Evolutionary conservation across 208 protist species (phyloP).

Genomic region (Acanthamoeba healyi): DNA sequence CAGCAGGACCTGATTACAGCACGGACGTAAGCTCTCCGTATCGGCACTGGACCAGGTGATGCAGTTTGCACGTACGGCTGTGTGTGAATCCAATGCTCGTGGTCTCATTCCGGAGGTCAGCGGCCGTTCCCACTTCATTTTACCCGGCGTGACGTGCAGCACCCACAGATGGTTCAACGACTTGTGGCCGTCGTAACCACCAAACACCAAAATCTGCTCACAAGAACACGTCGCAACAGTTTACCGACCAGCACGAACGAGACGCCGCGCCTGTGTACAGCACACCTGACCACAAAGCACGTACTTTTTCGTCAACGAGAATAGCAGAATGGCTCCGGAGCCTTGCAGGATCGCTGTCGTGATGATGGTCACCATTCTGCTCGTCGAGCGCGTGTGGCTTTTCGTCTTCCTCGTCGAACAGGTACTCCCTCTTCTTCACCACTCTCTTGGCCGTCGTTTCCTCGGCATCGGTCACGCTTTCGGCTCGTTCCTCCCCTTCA

Average conservation of each 20-base stretch:
- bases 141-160: constrained; percentile 59
- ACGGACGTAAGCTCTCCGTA: no score
- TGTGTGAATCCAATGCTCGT: neutral
- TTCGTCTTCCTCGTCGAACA: neutral
- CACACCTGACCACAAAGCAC: neutral
- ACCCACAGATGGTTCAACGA: constrained; percentile 42
- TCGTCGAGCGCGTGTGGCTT: neutral
- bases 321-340: constrained; percentile 18
- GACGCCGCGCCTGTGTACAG: neutral
- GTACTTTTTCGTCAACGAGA: constrained; percentile 26
- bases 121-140: constrained; percentile 68
- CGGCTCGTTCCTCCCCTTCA: neutral
- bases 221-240: no score
- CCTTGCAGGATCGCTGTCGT: neutral
- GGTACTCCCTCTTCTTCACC: neutral
- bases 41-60: no score
- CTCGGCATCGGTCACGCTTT: neutral
- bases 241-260: no score
- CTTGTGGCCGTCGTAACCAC: constrained; percentile 8
- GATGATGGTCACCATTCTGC: neutral
- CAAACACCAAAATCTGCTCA: constrained; percentile 62
- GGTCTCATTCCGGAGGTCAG: constrained; percentile 40
- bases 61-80: neutral
- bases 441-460: neutral
- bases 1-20: constrained; percentile 16